Percentiles rank a stretch among this genome's conserved stretches.
Conservation (phyloP, 2,329 filamentous ascomycete genomes). For the Teratosphaeria nubilosa region DNA sequence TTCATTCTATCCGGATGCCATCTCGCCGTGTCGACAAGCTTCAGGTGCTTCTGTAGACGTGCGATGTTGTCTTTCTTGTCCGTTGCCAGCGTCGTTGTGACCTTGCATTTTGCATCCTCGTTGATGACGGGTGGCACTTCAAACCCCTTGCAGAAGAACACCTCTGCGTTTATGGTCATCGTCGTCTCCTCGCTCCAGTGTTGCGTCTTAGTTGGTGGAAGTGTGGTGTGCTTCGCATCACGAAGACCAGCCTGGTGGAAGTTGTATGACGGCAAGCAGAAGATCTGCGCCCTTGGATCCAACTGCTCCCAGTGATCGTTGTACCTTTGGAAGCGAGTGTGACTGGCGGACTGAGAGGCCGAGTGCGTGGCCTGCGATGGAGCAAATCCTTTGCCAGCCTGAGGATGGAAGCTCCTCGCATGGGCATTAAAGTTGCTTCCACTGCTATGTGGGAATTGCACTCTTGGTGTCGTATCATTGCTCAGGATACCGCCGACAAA, state of each 20-base stretch:
- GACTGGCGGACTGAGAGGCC: not conserved
- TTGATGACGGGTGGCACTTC: not conserved
- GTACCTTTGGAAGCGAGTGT: not conserved
- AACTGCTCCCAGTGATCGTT: not conserved
- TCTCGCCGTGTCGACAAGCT: not conserved
- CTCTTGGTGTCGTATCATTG: not conserved
- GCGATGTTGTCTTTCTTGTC: not conserved
- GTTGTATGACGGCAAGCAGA: not conserved
- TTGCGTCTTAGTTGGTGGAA: not conserved
- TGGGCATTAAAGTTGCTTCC: not conserved
- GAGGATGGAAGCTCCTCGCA: not conserved
- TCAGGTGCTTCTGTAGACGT: not conserved
- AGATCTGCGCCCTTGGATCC: not conserved
- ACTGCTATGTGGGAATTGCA: not conserved
- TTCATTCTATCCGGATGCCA: not conserved
- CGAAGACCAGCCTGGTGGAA: not conserved
- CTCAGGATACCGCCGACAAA: not conserved
- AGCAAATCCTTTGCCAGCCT: not conserved
- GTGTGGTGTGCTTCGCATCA: not conserved
- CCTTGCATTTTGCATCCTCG: not conserved
- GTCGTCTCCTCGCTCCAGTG: not conserved
- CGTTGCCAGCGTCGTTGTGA: not conserved
- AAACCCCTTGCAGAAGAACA: not conserved
- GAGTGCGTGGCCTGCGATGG: not conserved
- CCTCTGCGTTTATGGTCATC: not conserved